Percentiles rank a stretch among this genome's conserved stretches.
Evolutionary conservation across 768 basidiomycete genomes (phyloP).

Genomic region (Suillus alpinus): DNA sequence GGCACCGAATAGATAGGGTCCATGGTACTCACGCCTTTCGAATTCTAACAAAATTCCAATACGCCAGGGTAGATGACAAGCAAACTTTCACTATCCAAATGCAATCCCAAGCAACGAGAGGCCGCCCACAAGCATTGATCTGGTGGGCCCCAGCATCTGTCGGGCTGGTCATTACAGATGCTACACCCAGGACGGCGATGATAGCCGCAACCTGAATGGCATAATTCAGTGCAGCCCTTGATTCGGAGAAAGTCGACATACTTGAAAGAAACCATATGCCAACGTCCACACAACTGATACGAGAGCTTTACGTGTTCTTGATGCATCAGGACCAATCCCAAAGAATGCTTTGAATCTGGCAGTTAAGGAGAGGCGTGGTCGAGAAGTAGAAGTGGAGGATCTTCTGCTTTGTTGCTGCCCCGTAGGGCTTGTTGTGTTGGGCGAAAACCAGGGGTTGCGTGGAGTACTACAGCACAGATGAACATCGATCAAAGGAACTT

Average conservation of each 20-base stretch:
- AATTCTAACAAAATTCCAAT: constrained; percentile 50
- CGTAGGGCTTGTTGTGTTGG: background rate
- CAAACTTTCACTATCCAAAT: constrained; percentile 59
- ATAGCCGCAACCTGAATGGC: constrained; percentile 47
- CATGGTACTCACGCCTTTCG: constrained; percentile 30
- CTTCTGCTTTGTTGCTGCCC: background rate
- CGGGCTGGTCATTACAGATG: constrained; percentile 47
- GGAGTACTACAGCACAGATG: background rate
- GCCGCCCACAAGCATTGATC: constrained; percentile 61
- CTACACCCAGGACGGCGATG: constrained; percentile 46
- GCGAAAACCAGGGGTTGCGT: background rate
- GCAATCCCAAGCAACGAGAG: constrained; percentile 64
- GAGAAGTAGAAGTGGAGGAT: background rate
- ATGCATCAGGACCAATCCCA: constrained; percentile 53
- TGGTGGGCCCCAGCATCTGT: constrained; percentile 41
- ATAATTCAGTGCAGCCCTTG: constrained; percentile 9
- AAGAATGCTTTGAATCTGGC: constrained; percentile 37
- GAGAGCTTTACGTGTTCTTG: constrained; percentile 49
- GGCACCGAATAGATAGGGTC: background rate
- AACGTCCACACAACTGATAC: constrained; percentile 52
- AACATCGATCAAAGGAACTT: background rate
- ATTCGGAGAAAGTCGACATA: constrained; percentile 22
- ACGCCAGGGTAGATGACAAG: constrained; percentile 46
- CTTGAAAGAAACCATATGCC: constrained; percentile 53
- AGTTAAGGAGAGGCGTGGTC: constrained; percentile 14